Evolutionary conservation across 116 monocot genomes (phyloP).

Genomic region (Phalaenopsis hybrid): DNA sequence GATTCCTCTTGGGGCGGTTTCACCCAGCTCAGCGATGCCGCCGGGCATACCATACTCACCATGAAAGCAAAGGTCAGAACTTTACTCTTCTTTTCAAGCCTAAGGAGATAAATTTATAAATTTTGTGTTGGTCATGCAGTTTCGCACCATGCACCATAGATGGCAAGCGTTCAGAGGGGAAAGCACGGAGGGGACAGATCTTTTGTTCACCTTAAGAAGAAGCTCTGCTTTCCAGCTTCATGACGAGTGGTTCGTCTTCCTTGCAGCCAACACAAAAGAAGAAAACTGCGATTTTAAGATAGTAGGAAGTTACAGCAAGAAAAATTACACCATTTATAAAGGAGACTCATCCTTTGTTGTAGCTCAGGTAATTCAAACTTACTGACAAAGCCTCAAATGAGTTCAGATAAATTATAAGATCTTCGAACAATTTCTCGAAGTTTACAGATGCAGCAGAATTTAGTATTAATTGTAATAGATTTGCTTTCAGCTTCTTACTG

Average conservation of each 20-base stretch:
- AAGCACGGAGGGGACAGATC: conserved; percentile 27
- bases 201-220: conserved; percentile 37
- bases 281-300: conserved; percentile 44
- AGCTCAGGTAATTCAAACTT: conserved; percentile 24
- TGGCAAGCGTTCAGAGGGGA: conserved; percentile 49
- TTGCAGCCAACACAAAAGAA: conserved; percentile 40
- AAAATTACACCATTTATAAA: conserved; percentile 33
- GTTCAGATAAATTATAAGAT: no score
- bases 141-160: conserved; percentile 17
- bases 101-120: not conserved
- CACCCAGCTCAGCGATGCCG: not conserved
- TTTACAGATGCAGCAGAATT: no score
- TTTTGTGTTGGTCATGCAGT: conserved; percentile 2
- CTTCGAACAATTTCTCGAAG: no score
- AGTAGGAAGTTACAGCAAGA: conserved; percentile 45
- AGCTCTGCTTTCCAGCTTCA: conserved; percentile 27
- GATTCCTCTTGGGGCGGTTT: not conserved
- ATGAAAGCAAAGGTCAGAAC: not conserved
- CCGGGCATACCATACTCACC: conserved; percentile 1
- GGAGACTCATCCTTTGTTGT: conserved; percentile 23
- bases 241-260: conserved; percentile 31
- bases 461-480: no score
- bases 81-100: not conserved
- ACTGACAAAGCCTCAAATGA: no score
- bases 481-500: no score